phyloP scores from a whole-genome alignment of 2,329 filamentous ascomycete species.

The Aquanectria penicillioides region DNA sequence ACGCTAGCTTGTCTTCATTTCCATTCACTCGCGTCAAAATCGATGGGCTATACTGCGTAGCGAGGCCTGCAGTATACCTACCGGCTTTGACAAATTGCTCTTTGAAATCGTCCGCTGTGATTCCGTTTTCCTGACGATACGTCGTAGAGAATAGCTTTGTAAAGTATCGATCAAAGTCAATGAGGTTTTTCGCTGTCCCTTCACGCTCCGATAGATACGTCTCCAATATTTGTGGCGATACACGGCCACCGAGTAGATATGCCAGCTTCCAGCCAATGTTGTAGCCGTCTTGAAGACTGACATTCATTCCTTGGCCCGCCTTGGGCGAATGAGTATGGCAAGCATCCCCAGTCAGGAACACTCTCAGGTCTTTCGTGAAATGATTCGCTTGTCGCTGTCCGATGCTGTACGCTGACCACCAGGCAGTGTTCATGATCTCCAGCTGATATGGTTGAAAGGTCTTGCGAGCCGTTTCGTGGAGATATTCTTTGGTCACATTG shows the following conservation, averaged over 20 bases:
- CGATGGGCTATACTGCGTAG: constrained; percentile 25
- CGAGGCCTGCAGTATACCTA: constrained; percentile 32
- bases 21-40: background rate
- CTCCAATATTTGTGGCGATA: constrained; percentile 47
- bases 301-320: constrained; percentile 76
- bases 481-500: constrained; percentile 52
- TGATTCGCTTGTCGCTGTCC: constrained; percentile 69
- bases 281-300: constrained; percentile 71
- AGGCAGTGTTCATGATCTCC: constrained; percentile 61
- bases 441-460: constrained; percentile 65
- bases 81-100: constrained; percentile 24
- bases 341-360: constrained; percentile 77
- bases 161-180: constrained; percentile 61
- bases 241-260: constrained; percentile 50
- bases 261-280: constrained; percentile 67
- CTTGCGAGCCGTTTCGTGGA: constrained; percentile 51
- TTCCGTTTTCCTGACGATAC: constrained; percentile 18
- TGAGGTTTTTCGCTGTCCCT: constrained; percentile 69
- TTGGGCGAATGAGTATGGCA: constrained; percentile 67
- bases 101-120: constrained; percentile 20
- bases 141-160: constrained; percentile 24
- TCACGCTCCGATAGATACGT: constrained; percentile 63
- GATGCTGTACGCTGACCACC: constrained; percentile 73
- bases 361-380: constrained; percentile 63
- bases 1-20: background rate